Percentiles rank a stretch among this genome's conserved stretches.
These are phyloP conservation scores for Starmerella roubikii DNA, from an alignment of 805 yeast genomes.

Conservation along the genomic window DNA sequence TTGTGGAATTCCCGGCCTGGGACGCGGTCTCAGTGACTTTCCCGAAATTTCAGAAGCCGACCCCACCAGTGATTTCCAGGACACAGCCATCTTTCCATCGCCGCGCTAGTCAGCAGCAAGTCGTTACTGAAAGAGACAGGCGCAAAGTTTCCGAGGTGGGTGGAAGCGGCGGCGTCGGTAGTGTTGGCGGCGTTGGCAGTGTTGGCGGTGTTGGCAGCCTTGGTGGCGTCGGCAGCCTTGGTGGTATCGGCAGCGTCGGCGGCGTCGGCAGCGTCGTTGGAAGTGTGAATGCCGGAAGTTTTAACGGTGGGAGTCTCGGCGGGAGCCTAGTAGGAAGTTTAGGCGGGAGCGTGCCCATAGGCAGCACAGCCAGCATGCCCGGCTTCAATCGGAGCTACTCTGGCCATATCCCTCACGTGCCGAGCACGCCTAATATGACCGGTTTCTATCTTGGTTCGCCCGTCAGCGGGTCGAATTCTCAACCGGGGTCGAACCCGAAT, in stretches of 20 bases:
- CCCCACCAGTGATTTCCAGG: conserved; percentile 1
- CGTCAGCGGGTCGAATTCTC: neutral
- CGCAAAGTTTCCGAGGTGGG: neutral
- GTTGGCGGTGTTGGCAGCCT: neutral
- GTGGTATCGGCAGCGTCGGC: neutral
- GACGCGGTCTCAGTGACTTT: conserved; percentile 9
- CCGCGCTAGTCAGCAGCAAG: neutral
- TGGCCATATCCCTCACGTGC: no score
- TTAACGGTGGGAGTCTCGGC: no score
- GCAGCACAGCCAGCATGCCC: no score
- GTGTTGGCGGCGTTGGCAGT: neutral
- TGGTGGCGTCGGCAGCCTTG: neutral
- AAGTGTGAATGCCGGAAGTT: no score
- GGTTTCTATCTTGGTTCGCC: no score
- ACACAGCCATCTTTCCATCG: conserved; percentile 1
- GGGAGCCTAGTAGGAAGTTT: neutral
- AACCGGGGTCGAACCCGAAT: conserved; percentile 1
- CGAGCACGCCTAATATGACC: no score
- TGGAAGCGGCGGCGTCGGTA: neutral
- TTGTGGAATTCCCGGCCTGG: conserved; percentile 46
- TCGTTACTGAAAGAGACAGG: neutral
- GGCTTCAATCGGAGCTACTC: no score
- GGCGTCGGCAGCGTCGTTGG: no score
- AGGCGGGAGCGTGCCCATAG: neutral
- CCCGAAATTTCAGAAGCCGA: conserved; percentile 3